Evolutionary conservation across 192 early-diverging fungal species (phyloP), one percentile per base, ranked within the genome.

Genomic region (Coemansia sp.): DNA sequence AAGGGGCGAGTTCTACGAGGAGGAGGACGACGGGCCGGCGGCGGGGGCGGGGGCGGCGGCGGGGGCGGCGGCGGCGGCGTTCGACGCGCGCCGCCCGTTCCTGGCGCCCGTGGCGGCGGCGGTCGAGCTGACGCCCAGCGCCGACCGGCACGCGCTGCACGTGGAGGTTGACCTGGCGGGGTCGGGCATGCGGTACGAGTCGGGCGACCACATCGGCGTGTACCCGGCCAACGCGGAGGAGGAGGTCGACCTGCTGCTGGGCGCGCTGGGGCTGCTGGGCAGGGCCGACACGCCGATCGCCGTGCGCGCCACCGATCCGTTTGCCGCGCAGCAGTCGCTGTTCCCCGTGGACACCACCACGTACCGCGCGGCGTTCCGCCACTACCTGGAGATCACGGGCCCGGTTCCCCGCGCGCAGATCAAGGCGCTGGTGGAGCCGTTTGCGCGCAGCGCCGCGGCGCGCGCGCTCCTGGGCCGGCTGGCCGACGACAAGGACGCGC

Each of bases 191-290:
- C 85, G 79, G 16, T 98, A 99, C 76, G 88, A 92, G 65, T 83
- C 93, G 11, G 97, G 97, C 59, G 97, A 99, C 72, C 97, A 99
- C 70, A 85, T 95, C 59, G 97, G 94, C 21, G 85, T 99, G 23
- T 97, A 89, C 85, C 90, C 95, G 0, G 84, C 86, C 20, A 99
- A 98, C 78, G 82, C 90, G n/a, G 90, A 90, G 23, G 84, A 82
- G 36, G 88, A 94, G 51, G 91, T 96, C 8, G 59, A 85, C 10
- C 75, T 84, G 38, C 75, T 92, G 39, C 88, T 91, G 40, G 55
- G 71, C 13, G 83, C 88, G 6, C 84, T 93, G 35, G 75, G 85
- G 16, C 66, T 95, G 42, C 57, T 67, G 1, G 86, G 87, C 39
- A 85, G 86, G 40, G 85, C 91, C 40, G 94, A 96, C 51, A 73